Conservation (phyloP, 1,139 yeast genomes). For the Yamadazyma taylorii region DNA sequence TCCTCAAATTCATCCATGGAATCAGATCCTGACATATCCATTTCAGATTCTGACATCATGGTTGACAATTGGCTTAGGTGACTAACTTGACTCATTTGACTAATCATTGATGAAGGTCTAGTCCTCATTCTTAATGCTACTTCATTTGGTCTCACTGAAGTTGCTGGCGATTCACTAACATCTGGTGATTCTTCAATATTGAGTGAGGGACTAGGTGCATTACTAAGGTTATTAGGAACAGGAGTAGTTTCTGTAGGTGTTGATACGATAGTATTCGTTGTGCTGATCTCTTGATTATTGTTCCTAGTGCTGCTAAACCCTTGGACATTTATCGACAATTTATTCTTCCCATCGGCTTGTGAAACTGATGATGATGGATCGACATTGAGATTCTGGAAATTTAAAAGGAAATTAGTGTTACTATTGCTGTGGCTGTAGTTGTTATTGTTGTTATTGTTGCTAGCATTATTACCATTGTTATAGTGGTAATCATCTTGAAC, state of each 20-base stretch:
- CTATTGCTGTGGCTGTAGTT: neutral
- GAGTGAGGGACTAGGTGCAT: slow-evolving; percentile 2
- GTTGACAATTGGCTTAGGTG: slow-evolving; percentile 58
- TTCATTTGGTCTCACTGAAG: slow-evolving; percentile 2
- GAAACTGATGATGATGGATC: no score
- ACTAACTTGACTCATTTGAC: slow-evolving; percentile 59
- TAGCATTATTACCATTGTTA: neutral
- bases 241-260: slow-evolving; percentile 1
- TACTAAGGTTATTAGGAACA: neutral
- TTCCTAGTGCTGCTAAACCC: neutral
- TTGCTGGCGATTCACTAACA: slow-evolving; percentile 3
- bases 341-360: neutral
- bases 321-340: neutral
- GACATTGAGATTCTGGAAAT: neutral
- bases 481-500: slow-evolving; percentile 9
- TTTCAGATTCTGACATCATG: slow-evolving; percentile 47
- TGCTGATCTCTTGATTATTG: no score
- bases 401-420: neutral
- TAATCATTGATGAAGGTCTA: slow-evolving; percentile 66
- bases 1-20: slow-evolving; percentile 46
- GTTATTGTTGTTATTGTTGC: neutral
- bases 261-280: no score
- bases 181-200: slow-evolving; percentile 1
- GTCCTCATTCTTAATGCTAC: slow-evolving; percentile 22
- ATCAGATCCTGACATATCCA: slow-evolving; percentile 45